Base-by-base conservation (phyloP, 306 rosid species). In the Phaseolus lunatus region DNA sequence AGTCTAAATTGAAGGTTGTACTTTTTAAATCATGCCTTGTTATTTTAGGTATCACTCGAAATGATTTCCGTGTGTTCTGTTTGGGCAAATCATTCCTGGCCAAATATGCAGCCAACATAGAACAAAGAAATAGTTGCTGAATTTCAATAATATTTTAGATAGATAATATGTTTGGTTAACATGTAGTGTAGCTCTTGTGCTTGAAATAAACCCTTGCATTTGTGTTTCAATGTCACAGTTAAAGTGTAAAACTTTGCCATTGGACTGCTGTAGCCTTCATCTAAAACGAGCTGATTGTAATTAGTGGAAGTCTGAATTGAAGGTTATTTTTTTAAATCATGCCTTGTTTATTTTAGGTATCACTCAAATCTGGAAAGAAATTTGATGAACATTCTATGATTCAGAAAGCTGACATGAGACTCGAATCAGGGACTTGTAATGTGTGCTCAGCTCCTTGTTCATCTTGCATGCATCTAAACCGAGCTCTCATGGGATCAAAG, bases 401-500 rank as follows among this genome's bases (percentile, higher is more conserved):
- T 82, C 89, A 64, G 52, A 78, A 78, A 70, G 72, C 86, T 87
- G 87, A 80, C 77, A 86, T 89, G 91, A 86, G 84, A 81, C 90
- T 89, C 67, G 86, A 90, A 86, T 88, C 92, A 79, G 96, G 97
- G 83, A 89, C 89, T 68, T 91, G 96, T 85, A 90, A 89, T 73
- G 84, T 90, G 53, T 93, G 96, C 76, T 83, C 90, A 68, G 91
- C 89, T 71, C 91, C 91, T 76, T 91, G 97, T 88, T 89, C 98
- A 80, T 90, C 90, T 83, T 93, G 96, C 80, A 82, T 86, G 96
- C 97, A 90, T 85, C 77, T 70, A 67, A 86, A 82, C 73, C 81
- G 83, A 84, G 79, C 84, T 84, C 67, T 64, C 19, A 91, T 81
- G 86, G 93, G 84, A 43, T 88, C 94, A 82, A 91, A 88, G 84